Conservation (phyloP, 2,329 filamentous ascomycete species). For the Talaromyces piceae region DNA sequence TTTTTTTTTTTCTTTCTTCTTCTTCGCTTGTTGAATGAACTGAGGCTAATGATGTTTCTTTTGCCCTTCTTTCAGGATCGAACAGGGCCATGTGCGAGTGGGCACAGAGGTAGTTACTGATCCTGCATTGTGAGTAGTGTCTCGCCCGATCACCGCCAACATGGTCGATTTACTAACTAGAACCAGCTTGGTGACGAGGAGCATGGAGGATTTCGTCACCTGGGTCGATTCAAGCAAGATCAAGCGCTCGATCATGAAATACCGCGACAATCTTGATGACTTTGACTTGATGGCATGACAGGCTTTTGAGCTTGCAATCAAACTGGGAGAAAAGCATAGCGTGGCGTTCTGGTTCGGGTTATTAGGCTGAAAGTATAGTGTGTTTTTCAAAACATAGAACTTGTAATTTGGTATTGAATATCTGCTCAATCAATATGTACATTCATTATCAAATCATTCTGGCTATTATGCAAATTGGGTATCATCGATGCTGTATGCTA, state of each 20-base stretch:
- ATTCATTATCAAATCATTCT: neutral
- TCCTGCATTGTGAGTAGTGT: slow-evolving; percentile 56
- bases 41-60: no score
- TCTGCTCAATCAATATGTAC: neutral
- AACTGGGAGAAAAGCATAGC: slow-evolving; percentile 6
- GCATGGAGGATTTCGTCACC: slow-evolving; percentile 92
- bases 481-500: slow-evolving; percentile 6
- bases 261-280: slow-evolving; percentile 90
- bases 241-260: slow-evolving; percentile 91
- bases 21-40: no score
- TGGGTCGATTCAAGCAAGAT: slow-evolving; percentile 97
- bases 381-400: neutral
- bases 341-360: slow-evolving; percentile 2
- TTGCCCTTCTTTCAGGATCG: slow-evolving; percentile 51
- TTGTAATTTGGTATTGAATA: neutral
- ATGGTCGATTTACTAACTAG: neutral
- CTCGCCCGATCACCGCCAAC: neutral
- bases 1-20: no score
- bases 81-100: slow-evolving; percentile 88
- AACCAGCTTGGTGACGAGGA: slow-evolving; percentile 61
- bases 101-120: slow-evolving; percentile 87
- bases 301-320: neutral
- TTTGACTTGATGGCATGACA: slow-evolving; percentile 67
- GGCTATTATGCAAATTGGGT: neutral
- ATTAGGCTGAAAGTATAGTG: no score